Evolutionary conservation across 192 early-diverging fungal genomes (phyloP).

Genomic region (Linnemannia zychae): DNA sequence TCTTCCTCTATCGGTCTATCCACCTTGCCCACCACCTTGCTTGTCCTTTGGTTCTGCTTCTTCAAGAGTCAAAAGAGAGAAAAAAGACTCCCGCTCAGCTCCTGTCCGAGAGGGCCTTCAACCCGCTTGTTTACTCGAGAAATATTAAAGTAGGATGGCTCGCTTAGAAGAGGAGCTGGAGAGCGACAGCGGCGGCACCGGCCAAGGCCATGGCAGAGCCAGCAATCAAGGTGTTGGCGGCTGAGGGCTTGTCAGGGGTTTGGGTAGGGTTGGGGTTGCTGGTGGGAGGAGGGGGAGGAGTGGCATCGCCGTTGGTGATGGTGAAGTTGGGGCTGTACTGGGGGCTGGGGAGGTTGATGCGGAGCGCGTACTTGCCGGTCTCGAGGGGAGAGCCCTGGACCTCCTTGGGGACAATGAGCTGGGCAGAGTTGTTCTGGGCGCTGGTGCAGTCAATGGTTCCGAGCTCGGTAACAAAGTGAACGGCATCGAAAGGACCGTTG

Average conservation of each 20-base stretch:
- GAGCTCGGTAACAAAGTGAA: conserved; percentile 10
- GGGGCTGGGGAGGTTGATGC: conserved; percentile 23
- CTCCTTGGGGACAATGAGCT: conserved; percentile 4
- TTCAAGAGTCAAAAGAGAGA: too few species aligned
- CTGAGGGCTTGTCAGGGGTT: neutral
- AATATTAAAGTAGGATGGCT: neutral
- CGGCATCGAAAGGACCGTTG: conserved; percentile 21
- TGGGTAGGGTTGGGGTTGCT: neutral
- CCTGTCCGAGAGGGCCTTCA: too few species aligned
- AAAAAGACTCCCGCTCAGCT: too few species aligned
- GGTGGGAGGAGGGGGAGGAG: neutral
- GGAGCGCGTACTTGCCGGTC: conserved; percentile 32
- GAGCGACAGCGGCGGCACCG: conserved; percentile 10
- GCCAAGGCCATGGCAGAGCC: conserved; percentile 19
- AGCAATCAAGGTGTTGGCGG: conserved; percentile 18
- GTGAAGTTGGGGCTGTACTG: conserved; percentile 33
- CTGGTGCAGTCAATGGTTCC: conserved; percentile 29
- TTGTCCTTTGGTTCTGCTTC: too few species aligned
- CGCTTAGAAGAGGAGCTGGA: conserved; percentile 36
- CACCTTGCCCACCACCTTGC: neutral
- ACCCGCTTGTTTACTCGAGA: neutral
- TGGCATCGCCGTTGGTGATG: neutral
- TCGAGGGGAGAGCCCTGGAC: neutral
- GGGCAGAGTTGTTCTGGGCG: neutral
- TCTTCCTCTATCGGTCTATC: neutral